Conservation (phyloP, 1,284 basidiomycete species). For the Bondarzewia mesenterica region DNA sequence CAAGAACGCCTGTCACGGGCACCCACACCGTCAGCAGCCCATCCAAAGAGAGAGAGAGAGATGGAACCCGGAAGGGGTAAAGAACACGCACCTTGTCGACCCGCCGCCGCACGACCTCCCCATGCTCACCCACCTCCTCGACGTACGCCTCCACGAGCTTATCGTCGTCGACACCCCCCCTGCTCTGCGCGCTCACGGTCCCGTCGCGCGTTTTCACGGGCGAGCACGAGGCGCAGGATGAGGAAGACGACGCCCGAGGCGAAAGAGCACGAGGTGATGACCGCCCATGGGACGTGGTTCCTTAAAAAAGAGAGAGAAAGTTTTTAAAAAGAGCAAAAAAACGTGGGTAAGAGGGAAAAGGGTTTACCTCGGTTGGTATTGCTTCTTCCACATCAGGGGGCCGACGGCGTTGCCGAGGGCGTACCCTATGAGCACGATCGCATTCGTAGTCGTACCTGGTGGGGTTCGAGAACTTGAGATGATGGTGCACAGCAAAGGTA, state of each 20-base stretch:
- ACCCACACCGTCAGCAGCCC: not conserved
- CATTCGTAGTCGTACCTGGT: slow-evolving; percentile 42
- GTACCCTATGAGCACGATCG: slow-evolving; percentile 64
- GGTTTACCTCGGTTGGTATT: slow-evolving; percentile 53
- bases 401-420: slow-evolving; percentile 63
- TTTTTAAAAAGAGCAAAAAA: not conserved
- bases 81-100: slow-evolving; percentile 60
- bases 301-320: slow-evolving; percentile 16
- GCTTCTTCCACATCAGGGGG: slow-evolving; percentile 66
- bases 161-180: slow-evolving; percentile 29
- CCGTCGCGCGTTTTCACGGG: slow-evolving; percentile 54
- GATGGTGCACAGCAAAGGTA: not conserved
- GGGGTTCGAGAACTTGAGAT: no score
- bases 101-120: slow-evolving; percentile 41
- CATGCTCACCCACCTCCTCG: slow-evolving; percentile 41
- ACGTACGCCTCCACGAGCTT: slow-evolving; percentile 61
- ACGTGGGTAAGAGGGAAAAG: not conserved
- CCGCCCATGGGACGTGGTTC: slow-evolving; percentile 59
- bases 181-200: slow-evolving; percentile 36
- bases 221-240: slow-evolving; percentile 44
- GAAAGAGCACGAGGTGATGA: slow-evolving; percentile 50
- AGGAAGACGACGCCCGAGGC: slow-evolving; percentile 42
- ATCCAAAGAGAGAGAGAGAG: not conserved
- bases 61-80: no score
- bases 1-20: slow-evolving; percentile 37